Base-by-base conservation (phyloP, 2,329 filamentous ascomycete species). In the Didymella glomerata region DNA sequence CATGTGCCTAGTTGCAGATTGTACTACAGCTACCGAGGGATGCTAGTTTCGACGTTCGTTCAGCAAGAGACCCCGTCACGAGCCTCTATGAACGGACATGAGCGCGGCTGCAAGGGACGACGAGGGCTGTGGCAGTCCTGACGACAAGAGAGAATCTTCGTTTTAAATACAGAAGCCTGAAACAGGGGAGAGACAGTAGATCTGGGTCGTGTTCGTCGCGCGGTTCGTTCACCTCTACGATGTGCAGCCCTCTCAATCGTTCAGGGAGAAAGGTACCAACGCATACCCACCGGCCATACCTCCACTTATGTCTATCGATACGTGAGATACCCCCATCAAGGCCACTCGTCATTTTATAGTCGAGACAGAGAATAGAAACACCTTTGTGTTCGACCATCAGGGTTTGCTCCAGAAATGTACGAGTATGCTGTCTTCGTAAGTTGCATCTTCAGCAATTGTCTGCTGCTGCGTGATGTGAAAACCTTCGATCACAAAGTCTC, bases 21-120 rank as follows among this genome's bases (percentile, higher is more conserved):
- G 42, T 50, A 46, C 44, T 54, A 44, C 56, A 59, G 56, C 61
- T 32, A 44, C 42, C 14, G 46, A 27, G 50, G 46, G 50, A 65
- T 41, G 62, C 62, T 64, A 64, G 62, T 66, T 68, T 61, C 58
- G 63, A 66, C 67, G 61, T 68, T 64, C 46, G 14, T 28, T 47
- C 47, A 54, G 41, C 28, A 55, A 55, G n/a, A 54, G 48, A 45
- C 18, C 36, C 42, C 40, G 14, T 54, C 38, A 60, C 45, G 61
- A 65, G 60, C 30, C 20, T 18, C n/a, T 18, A 48, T 38, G 18
- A 32, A 42, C 55, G 55, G 66, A 41, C 20, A 53, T 45, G 48
- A 55, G 34, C 57, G 67, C 60, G 47, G 62, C 60, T 47, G 66
- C 59, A 69, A 66, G 62, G 68, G 54, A 50, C 20, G 14, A 20